Evolutionary conservation across 345 rosid genomes (phyloP).

Genomic region (Dipteronia sinensis): DNA sequence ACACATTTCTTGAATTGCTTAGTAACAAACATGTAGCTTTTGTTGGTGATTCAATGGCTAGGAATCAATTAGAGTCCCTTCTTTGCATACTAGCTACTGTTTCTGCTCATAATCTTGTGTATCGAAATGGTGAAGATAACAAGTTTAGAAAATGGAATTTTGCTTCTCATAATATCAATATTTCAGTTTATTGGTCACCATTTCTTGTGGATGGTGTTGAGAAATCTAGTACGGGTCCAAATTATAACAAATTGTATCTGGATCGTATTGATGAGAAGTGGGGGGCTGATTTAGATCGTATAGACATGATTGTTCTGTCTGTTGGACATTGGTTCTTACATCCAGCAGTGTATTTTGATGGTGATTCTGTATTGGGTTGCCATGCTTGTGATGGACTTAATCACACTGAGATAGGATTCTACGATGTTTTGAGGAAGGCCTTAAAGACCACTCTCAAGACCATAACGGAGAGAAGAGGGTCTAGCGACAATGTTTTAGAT

Average conservation of each 20-base stretch:
- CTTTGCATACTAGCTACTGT: slow-evolving; percentile 73
- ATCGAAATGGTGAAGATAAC: slow-evolving; percentile 68
- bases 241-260: slow-evolving; percentile 66
- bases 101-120: slow-evolving; percentile 57
- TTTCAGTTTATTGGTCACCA: slow-evolving; percentile 95
- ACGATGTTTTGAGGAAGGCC: slow-evolving; percentile 72
- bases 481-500: slow-evolving; percentile 24
- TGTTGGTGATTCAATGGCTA: slow-evolving; percentile 97
- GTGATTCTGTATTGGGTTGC: slow-evolving; percentile 70
- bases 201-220: slow-evolving; percentile 84
- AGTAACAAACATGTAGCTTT: slow-evolving; percentile 75
- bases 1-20: slow-evolving; percentile 56
- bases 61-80: slow-evolving; percentile 93
- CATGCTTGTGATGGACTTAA: slow-evolving; percentile 78
- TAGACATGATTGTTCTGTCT: slow-evolving; percentile 68
- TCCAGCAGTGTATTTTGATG: slow-evolving; percentile 81
- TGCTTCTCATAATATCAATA: slow-evolving; percentile 47
- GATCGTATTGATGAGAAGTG: slow-evolving; percentile 79
- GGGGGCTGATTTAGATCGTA: slow-evolving; percentile 58
- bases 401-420: slow-evolving; percentile 77
- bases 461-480: slow-evolving; percentile 36
- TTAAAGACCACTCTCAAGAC: slow-evolving; percentile 63
- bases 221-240: slow-evolving; percentile 61
- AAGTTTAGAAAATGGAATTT: slow-evolving; percentile 83
- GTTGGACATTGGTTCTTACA: slow-evolving; percentile 95